These are phyloP conservation scores for Cryphonectria carpinicola DNA, from an alignment of 2,329 filamentous ascomycete genomes.

Conservation along the genomic window DNA sequence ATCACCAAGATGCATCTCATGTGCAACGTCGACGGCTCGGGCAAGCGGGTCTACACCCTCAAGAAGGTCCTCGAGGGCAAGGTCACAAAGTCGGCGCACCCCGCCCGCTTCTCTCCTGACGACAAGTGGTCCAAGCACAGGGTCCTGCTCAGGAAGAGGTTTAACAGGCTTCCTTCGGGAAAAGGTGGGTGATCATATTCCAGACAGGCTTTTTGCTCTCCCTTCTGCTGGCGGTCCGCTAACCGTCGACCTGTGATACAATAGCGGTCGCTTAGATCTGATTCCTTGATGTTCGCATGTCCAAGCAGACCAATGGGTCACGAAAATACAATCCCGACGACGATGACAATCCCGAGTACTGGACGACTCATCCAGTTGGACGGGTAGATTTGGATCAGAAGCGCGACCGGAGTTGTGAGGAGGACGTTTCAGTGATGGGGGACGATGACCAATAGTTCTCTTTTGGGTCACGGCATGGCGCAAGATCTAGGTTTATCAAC, in stretches of 20 bases:
- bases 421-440: not conserved
- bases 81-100: constrained; percentile 95
- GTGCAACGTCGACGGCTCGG: constrained; percentile 83
- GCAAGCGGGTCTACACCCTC: constrained; percentile 92
- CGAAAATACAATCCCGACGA: not conserved
- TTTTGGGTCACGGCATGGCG: not conserved
- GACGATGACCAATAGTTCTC: not conserved
- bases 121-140: constrained; percentile 98
- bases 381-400: not conserved
- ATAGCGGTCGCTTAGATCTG: constrained; percentile 1
- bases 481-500: not conserved
- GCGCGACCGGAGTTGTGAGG: too few relatives aligned
- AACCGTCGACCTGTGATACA: constrained; percentile 16
- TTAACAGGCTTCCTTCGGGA: constrained; percentile 85
- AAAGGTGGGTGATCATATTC: constrained; percentile 51
- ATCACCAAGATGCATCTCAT: constrained; percentile 61
- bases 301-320: not conserved
- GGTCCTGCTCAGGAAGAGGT: constrained; percentile 92
- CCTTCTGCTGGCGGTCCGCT: constrained; percentile 3
- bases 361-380: not conserved
- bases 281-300: not conserved
- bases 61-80: constrained; percentile 85
- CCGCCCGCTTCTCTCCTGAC: constrained; percentile 94
- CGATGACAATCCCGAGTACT: not conserved
- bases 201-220: not conserved